Evolutionary conservation across 164 flowering plant species (phyloP).

Genomic region (Buxus sempervirens): DNA sequence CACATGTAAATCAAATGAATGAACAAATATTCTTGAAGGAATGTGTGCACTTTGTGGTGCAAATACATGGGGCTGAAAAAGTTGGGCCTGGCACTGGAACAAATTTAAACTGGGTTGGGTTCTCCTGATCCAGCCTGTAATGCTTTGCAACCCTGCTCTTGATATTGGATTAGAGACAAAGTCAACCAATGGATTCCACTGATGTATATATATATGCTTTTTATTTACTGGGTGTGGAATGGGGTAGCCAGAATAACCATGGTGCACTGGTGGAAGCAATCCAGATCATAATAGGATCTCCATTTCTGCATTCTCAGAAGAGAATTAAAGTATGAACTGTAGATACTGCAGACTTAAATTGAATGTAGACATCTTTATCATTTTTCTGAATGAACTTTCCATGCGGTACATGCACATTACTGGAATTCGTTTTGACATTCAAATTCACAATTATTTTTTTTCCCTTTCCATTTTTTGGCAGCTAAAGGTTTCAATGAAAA

Average conservation of each 20-base stretch:
- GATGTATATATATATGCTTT: too few relatives aligned
- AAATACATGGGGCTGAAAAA: too few relatives aligned
- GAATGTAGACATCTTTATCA: not conserved
- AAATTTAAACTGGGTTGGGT: too few relatives aligned
- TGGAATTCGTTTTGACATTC: not conserved
- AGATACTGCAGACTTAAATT: constrained; percentile 19
- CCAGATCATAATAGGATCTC: constrained; percentile 60
- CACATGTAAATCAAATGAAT: too few relatives aligned
- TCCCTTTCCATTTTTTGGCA: too few relatives aligned
- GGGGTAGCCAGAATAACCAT: constrained; percentile 98
- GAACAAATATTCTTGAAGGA: too few relatives aligned
- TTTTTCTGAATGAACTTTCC: not conserved
- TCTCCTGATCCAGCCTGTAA: too few relatives aligned
- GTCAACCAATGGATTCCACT: too few relatives aligned
- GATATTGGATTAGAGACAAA: too few relatives aligned
- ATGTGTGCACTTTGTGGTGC: too few relatives aligned
- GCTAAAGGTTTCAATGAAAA: not conserved
- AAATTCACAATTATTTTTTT: not conserved
- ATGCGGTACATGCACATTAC: not conserved
- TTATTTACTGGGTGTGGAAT: constrained; percentile 62
- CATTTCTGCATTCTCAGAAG: constrained; percentile 81
- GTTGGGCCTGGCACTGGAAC: too few relatives aligned
- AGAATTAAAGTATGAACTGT: constrained; percentile 93
- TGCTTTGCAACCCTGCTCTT: too few relatives aligned
- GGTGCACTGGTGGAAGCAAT: constrained; percentile 77